A percentile compares a stretch with the other conserved stretches of the same genome.
Conservation (phyloP, 2,329 filamentous ascomycete species). For the Claviceps fusiformis region DNA sequence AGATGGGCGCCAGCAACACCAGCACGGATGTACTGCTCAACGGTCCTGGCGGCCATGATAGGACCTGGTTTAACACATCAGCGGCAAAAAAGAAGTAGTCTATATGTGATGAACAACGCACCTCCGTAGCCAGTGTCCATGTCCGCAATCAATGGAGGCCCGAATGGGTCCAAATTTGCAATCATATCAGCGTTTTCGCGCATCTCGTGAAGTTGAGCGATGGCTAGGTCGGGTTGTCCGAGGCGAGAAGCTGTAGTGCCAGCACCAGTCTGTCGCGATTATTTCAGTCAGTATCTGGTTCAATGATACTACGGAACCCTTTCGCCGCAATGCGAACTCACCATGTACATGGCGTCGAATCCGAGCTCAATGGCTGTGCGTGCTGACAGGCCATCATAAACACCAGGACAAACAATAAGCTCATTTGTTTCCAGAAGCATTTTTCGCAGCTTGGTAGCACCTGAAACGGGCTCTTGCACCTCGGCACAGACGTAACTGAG, state of each 20-base stretch:
- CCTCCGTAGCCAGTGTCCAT: conserved; percentile 45
- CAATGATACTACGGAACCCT: not conserved
- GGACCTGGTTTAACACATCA: conserved; percentile 19
- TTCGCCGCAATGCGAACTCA: conserved; percentile 17
- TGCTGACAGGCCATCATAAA: conserved; percentile 55
- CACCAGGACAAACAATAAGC: conserved; percentile 47
- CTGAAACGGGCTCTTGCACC: conserved; percentile 9
- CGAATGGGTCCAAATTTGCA: conserved; percentile 38
- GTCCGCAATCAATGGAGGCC: conserved; percentile 47
- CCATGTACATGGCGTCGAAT: conserved; percentile 56
- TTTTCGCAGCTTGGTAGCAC: conserved; percentile 24
- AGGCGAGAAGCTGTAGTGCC: conserved; percentile 48
- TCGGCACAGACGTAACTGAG: conserved; percentile 5
- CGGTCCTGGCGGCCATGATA: conserved; percentile 38
- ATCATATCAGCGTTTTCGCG: conserved; percentile 49
- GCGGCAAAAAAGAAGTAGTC: not conserved
- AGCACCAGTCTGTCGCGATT: conserved; percentile 39
- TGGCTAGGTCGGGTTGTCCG: conserved; percentile 48
- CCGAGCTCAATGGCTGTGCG: conserved; percentile 47
- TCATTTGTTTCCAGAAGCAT: conserved; percentile 26
- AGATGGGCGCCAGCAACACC: conserved; percentile 48
- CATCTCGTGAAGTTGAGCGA: conserved; percentile 52
- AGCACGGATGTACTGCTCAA: conserved; percentile 35
- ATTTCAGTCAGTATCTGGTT: not conserved
- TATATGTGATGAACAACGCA: conserved; percentile 9